phyloP scores from a whole-genome alignment of 805 yeast species.

The Metschnikowia lochheadii region DNA sequence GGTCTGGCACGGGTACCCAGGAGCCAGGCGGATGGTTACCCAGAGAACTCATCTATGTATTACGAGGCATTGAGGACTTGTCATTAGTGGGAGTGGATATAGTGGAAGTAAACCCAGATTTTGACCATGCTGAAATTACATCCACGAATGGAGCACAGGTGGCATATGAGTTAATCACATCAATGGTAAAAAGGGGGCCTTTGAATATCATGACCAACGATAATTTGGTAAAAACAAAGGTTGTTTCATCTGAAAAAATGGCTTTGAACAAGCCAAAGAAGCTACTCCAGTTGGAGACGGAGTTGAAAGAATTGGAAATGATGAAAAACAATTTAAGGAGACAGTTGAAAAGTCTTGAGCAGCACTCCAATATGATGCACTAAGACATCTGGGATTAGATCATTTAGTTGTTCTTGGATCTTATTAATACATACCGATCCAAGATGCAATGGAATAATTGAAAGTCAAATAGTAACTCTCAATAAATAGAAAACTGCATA shows the following conservation, averaged over 20 bases:
- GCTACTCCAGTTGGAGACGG: conserved; percentile 1
- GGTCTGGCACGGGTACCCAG: conserved; percentile 57
- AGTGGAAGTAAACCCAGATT: conserved; percentile 61
- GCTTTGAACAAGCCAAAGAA: background rate
- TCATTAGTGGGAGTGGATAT: conserved; percentile 53
- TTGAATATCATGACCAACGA: conserved; percentile 13
- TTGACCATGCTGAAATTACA: conserved; percentile 62
- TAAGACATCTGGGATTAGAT: no score
- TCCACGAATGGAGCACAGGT: conserved; percentile 68
- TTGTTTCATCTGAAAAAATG: background rate
- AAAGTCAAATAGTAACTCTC: no score
- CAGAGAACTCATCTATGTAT: conserved; percentile 47
- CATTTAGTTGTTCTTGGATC: no score
- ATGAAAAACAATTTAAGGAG: conserved; percentile 9
- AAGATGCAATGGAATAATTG: no score
- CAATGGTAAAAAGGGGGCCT: conserved; percentile 63
- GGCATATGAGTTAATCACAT: conserved; percentile 65
- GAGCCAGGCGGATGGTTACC: conserved; percentile 60
- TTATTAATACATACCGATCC: no score
- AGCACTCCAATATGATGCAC: background rate
- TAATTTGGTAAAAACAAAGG: conserved; percentile 3
- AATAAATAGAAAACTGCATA: no score
- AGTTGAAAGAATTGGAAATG: conserved; percentile 9
- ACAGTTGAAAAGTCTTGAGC: conserved; percentile 8
- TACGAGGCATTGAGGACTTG: conserved; percentile 42